phyloP scores from a whole-genome alignment of 116 monocot species.

The Papilionanthe hybrid region DNA sequence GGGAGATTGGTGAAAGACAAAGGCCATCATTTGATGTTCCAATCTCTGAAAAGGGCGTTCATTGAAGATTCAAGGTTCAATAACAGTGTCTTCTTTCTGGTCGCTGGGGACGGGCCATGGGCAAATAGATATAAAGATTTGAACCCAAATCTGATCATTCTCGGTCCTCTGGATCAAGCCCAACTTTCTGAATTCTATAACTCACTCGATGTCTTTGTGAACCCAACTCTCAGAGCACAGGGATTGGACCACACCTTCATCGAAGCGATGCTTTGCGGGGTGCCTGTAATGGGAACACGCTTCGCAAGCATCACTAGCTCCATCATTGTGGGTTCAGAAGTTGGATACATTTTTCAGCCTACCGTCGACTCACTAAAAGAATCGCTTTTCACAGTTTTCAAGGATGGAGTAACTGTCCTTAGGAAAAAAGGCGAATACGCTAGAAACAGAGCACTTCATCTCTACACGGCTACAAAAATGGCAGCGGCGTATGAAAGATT shows the following conservation, averaged over 20 bases:
- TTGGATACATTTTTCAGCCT: constrained; percentile 66
- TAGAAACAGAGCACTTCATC: constrained; percentile 33
- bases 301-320: constrained; percentile 80
- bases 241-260: constrained; percentile 82
- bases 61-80: constrained; percentile 27
- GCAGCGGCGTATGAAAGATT: constrained; percentile 79
- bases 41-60: constrained; percentile 59
- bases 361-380: constrained; percentile 60
- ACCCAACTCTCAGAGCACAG: constrained; percentile 78
- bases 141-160: constrained; percentile 37
- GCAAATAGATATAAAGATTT: constrained; percentile 54
- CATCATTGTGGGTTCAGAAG: constrained; percentile 42
- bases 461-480: constrained; percentile 74
- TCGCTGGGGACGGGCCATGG: constrained; percentile 91
- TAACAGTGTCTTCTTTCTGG: constrained; percentile 29
- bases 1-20: constrained; percentile 91
- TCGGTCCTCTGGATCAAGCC: constrained; percentile 57
- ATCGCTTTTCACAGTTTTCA: constrained; percentile 20
- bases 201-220: constrained; percentile 61
- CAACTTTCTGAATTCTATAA: constrained; percentile 63
- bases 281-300: constrained; percentile 50
- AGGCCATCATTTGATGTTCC: constrained; percentile 75
- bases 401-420: constrained; percentile 36
- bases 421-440: constrained; percentile 48
- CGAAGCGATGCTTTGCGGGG: constrained; percentile 80